Evolutionary conservation across 2,329 filamentous ascomycete species (phyloP), one percentile per base, ranked within the genome.

Genomic region (Colletotrichum melonis): DNA sequence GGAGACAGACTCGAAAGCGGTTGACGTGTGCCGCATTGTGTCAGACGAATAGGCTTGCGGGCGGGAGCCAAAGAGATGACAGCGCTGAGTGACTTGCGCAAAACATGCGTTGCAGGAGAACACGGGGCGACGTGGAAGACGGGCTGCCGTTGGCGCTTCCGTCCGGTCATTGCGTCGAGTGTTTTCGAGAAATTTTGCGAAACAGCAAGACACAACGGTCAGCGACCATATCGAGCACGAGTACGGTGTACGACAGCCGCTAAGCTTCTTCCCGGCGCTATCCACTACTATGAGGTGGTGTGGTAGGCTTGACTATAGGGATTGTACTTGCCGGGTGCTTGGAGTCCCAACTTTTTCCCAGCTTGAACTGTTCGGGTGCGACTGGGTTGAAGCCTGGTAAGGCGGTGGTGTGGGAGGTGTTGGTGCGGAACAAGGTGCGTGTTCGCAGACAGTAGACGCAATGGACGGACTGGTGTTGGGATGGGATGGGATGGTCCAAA

Each of bases 61-160:
- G 19, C 24, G n/a, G 28, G 38, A 46, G 24, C 69, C 64, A 68
- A 57, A 32, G 56, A 72, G 64, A 62, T 38, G 65, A 42, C 30
- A 55, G 58, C 52, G 65, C 32, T 32, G 66, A 26, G 52, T 52
- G 22, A 58, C 57, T 63, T 63, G 69, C 42, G 58, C 65, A 63
- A 69, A 72, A 72, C 65, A 58, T 35, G 55, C 58, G 70, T 65
- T 55, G 59, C 66, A 73, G 28, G 32, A 46, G 58, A 35, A 60
- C 26, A 58, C 62, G 42, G 58, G 69, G 56, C 62, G 49, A 57
- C 32, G 28, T 60, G 49, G 16, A 30, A 12, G 52, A 70, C 24
- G 35, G 54, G 55, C 54, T 59, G 59, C 28, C 26, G 70, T 65
- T 65, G 59, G 70, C 24, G 69, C 32, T 26, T 52, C 64, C 66